Evolutionary conservation across 163 green algal genomes (phyloP).

Genomic region (Chloroidium sp.): DNA sequence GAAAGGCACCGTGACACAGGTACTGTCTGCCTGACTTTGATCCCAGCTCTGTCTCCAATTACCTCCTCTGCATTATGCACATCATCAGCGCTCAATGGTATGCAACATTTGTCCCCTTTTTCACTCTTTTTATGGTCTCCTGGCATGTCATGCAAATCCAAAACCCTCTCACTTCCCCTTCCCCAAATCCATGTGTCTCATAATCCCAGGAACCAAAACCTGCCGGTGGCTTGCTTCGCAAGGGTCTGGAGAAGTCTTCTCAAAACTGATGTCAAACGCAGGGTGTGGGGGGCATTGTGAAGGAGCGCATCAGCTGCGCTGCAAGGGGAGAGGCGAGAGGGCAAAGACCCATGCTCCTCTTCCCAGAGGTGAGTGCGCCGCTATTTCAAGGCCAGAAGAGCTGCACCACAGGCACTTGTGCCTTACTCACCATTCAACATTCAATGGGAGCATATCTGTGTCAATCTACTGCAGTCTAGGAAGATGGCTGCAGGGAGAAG

Average conservation of each 20-base stretch:
- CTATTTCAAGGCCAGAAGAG: not conserved
- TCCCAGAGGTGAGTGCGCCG: constrained; percentile 53
- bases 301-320: constrained; percentile 44
- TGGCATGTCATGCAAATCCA: too few species aligned
- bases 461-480: not conserved
- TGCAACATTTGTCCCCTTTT: too few species aligned
- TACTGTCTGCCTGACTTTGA: not conserved
- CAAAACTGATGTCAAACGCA: not conserved
- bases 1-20: not conserved
- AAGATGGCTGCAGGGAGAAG: not conserved
- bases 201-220: too few species aligned
- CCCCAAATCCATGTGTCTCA: too few species aligned
- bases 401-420: not conserved
- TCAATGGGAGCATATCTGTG: not conserved
- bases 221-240: too few species aligned
- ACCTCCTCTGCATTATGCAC: too few species aligned
- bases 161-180: too few species aligned
- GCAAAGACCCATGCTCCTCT: constrained; percentile 66
- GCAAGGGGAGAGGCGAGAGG: not conserved
- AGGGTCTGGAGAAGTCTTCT: too few species aligned
- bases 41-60: too few species aligned
- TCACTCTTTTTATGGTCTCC: too few species aligned
- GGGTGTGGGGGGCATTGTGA: constrained; percentile 41
- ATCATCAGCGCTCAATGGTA: too few species aligned
- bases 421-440: not conserved